These are phyloP conservation scores for Quercus suber DNA, from an alignment of 306 rosid species.

Conservation along the genomic window DNA sequence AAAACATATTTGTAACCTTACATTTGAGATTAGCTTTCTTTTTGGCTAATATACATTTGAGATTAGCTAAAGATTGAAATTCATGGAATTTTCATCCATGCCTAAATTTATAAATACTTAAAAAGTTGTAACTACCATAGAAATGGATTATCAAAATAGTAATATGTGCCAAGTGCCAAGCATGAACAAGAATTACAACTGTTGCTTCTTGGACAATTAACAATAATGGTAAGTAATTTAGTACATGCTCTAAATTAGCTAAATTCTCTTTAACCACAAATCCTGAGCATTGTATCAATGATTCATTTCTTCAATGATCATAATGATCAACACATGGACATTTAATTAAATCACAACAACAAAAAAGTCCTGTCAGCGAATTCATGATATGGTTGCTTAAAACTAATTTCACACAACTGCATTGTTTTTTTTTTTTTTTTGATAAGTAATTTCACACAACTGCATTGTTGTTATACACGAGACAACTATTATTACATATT, in stretches of 20 bases:
- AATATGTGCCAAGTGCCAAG: background rate
- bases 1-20: too few species aligned
- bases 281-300: background rate
- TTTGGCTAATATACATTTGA: too few species aligned
- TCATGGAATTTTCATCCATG: background rate
- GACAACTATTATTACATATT: background rate
- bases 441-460: background rate
- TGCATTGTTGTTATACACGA: background rate
- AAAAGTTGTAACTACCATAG: too few species aligned
- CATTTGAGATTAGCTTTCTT: background rate
- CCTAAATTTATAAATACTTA: background rate
- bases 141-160: too few species aligned
- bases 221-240: background rate
- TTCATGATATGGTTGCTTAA: background rate
- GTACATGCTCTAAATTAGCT: background rate
- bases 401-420: background rate
- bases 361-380: background rate
- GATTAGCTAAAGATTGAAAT: background rate
- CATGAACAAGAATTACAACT: background rate
- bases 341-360: background rate
- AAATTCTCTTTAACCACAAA: background rate
- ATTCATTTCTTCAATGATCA: background rate
- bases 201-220: background rate
- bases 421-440: background rate
- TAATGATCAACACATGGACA: background rate